Percentiles rank a stretch among this genome's conserved stretches.
phyloP scores from a whole-genome alignment of 2,329 filamentous ascomycete species.

The Mycocentrospora acerina region DNA sequence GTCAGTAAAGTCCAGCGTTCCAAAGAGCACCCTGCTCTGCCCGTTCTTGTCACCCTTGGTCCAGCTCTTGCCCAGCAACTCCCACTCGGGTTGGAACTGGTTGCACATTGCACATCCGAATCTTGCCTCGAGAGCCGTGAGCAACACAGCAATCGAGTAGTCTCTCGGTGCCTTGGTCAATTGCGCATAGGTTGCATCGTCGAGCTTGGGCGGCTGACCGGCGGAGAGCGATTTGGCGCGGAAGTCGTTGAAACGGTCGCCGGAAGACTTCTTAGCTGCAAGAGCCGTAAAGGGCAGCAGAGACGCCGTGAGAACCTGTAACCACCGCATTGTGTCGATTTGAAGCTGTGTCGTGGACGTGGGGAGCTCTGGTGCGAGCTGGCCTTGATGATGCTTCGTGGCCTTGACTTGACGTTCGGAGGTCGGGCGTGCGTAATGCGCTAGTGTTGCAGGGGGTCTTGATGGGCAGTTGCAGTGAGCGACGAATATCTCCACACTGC shows the following conservation, averaged over 20 bases:
- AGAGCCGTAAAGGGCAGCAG: conserved; percentile 62
- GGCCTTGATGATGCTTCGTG: conserved; percentile 27
- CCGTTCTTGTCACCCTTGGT: conserved; percentile 75
- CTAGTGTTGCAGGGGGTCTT: conserved; percentile 21
- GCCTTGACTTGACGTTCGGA: conserved; percentile 30
- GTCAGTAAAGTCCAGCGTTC: conserved; percentile 82
- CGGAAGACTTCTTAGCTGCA: conserved; percentile 63
- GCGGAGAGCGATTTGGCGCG: conserved; percentile 66
- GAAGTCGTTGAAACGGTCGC: conserved; percentile 70
- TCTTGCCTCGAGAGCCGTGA: conserved; percentile 81
- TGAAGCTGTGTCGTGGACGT: conserved; percentile 12
- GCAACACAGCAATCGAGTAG: conserved; percentile 77
- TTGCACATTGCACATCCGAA: conserved; percentile 85
- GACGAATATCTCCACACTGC: no score
- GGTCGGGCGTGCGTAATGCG: conserved; percentile 32
- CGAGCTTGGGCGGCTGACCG: conserved; percentile 69
- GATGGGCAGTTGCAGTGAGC: conserved; percentile 1
- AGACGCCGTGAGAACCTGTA: conserved; percentile 63
- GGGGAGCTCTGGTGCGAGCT: conserved; percentile 10
- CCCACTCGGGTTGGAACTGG: conserved; percentile 94
- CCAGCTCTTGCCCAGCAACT: conserved; percentile 84
- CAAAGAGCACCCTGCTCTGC: conserved; percentile 74
- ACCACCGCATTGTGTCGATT: conserved; percentile 62
- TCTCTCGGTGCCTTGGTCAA: conserved; percentile 78
- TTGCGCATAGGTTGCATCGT: conserved; percentile 72